Conservation (phyloP, 352 stramenopile genomes). For the Globisporangium paroecandrum region DNA sequence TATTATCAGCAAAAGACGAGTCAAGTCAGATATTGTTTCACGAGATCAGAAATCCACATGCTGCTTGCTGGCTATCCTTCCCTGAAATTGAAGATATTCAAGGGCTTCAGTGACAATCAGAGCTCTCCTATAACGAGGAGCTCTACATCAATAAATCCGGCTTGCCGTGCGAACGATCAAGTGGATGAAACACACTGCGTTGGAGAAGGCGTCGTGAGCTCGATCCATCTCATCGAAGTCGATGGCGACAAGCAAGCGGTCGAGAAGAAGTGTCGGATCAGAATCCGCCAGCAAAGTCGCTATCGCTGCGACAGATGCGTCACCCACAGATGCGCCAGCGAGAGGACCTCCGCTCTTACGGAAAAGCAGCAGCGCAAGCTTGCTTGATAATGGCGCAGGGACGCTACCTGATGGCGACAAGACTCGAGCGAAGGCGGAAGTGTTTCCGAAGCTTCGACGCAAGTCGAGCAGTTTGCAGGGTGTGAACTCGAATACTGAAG, state of each 20-base stretch:
- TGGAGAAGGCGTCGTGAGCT: neutral
- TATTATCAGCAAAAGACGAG: neutral
- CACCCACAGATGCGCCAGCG: neutral
- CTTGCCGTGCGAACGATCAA: neutral
- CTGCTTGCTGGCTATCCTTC: neutral
- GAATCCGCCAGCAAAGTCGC: constrained; percentile 3
- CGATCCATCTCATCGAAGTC: neutral
- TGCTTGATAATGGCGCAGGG: constrained; percentile 30
- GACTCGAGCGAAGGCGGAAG: constrained; percentile 1
- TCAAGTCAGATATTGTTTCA: neutral
- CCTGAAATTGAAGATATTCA: neutral
- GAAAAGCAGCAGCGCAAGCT: constrained; percentile 56
- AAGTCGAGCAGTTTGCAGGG: constrained; percentile 51
- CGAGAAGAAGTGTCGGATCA: constrained; percentile 2
- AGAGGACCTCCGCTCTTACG: constrained; percentile 27
- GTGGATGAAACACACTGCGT: constrained; percentile 1
- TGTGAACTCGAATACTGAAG: constrained; percentile 20
- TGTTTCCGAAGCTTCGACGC: constrained; percentile 32
- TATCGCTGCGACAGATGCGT: neutral
- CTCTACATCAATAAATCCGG: neutral
- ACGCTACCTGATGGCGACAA: neutral
- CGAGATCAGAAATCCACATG: constrained; percentile 1
- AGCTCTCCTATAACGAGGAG: neutral
- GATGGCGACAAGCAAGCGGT: constrained; percentile 18
- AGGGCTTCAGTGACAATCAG: neutral